A percentile compares a stretch with the other conserved stretches of the same genome.
phyloP scores from a whole-genome alignment of 2,329 filamentous ascomycete genomes.

The Aspergillus spinulosporus region DNA sequence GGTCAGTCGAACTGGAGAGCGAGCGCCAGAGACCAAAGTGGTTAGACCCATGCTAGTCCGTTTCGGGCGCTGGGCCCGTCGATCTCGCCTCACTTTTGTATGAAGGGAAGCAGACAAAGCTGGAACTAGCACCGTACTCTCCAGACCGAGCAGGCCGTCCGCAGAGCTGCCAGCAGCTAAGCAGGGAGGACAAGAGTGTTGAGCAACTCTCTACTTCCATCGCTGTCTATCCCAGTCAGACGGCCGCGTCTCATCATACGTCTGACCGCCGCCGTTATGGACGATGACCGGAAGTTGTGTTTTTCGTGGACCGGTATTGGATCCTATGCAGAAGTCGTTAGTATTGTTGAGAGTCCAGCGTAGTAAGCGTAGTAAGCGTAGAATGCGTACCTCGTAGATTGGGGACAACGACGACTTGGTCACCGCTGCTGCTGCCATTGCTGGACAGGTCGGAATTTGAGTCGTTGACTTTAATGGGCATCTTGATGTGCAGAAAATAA shows the following conservation, averaged over 20 bases:
- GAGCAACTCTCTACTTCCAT: conserved; percentile 33
- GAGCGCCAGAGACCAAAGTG: neutral
- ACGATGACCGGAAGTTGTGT: conserved; percentile 36
- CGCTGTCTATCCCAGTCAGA: conserved; percentile 43
- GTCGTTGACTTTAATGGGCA: conserved; percentile 40
- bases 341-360: neutral
- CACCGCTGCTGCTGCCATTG: conserved; percentile 27
- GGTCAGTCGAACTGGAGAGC: neutral
- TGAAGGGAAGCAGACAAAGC: conserved; percentile 27
- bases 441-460: conserved; percentile 39
- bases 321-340: conserved; percentile 23
- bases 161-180: conserved; percentile 21
- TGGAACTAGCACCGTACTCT: neutral
- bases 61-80: conserved; percentile 9
- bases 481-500: conserved; percentile 17
- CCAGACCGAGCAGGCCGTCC: neutral
- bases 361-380: neutral
- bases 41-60: neutral
- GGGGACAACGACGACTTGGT: conserved; percentile 31
- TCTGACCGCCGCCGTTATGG: conserved; percentile 39
- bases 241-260: conserved; percentile 39
- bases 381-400: conserved; percentile 33
- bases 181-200: conserved; percentile 2
- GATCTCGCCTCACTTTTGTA: conserved; percentile 30
- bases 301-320: conserved; percentile 33